Base-by-base conservation (phyloP, 306 rosid genomes). In the Aeschynomene evenia region DNA sequence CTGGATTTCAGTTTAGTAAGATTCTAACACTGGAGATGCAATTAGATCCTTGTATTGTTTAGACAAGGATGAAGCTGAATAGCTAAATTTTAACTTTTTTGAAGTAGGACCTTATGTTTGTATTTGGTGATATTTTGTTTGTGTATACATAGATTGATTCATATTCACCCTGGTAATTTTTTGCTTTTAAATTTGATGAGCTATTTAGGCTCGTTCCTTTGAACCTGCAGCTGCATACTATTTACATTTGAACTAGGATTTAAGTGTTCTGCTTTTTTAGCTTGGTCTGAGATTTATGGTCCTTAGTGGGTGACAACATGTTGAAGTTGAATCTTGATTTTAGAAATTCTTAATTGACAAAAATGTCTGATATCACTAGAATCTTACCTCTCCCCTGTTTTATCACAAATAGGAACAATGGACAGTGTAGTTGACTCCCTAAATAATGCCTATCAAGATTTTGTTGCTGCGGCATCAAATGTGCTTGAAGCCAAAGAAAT, bases 401-500 rank as follows among this genome's bases (percentile, higher is more conserved):
- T 56, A n/a, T 56, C 18, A 64, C 21, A 48, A 48, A 22, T 56
- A 68, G 77, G 72, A 60, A 28, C 52, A 42, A 91, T 91, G 97
- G 97, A 91, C 77, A 73, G 42, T 12, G 40, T 91, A 5, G 92
- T 86, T 29, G 95, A 88, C 55, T 81, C 97, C 51, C 70, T 88
- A 37, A 81, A 83, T 43, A 83, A 48, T 22, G 88, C 96, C 53
- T 87, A 87, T 68, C 88, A 85, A 74, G 95, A 87, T 56, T 90
- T 85, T 66, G 83, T 87, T 77, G 79, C 80, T 63, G 88, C 95
- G 0, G 91, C 95, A 19, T 86, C 90, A 36, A 82, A 42, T 66
- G 90, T 90, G 14, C 82, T 90, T 0, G 93, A 90, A 68, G 81
- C 91, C 54, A 82, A 81, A 70, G 88, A 87, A 65, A 53, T 9